Conservation (phyloP, 2,329 filamentous ascomycete genomes). For the Phialophora chinensis region DNA sequence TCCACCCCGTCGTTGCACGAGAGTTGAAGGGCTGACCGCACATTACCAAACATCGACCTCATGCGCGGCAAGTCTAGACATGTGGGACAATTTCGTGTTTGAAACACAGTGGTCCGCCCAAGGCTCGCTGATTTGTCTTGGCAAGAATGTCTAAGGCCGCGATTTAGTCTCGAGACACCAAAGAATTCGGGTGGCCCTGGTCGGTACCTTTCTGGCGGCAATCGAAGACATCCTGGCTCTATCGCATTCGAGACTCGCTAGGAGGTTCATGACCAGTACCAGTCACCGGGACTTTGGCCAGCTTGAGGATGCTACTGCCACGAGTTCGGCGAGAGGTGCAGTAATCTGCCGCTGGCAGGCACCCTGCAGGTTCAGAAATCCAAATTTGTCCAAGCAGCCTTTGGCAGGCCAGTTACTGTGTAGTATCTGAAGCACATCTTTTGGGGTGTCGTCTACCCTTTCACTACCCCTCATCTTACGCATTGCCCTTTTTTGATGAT, state of each 20-base stretch:
- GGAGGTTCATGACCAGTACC: background rate
- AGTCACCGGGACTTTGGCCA: background rate
- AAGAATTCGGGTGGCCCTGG: slow-evolving; percentile 2
- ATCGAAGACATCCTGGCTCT: background rate
- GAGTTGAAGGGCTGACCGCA: slow-evolving; percentile 22
- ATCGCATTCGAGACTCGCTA: background rate
- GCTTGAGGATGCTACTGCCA: background rate
- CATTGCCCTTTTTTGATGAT: background rate
- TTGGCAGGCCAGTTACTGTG: background rate
- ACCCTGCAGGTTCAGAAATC: background rate
- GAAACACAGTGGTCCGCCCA: slow-evolving; percentile 9
- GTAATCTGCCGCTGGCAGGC: background rate
- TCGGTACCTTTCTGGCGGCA: slow-evolving; percentile 11
- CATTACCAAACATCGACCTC: slow-evolving; percentile 31
- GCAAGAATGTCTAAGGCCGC: background rate
- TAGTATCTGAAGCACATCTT: background rate
- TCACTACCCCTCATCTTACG: background rate
- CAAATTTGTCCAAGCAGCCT: background rate
- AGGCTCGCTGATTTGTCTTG: slow-evolving; percentile 4
- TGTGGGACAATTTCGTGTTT: slow-evolving; percentile 29
- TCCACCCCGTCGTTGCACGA: slow-evolving; percentile 21
- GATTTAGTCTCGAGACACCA: background rate
- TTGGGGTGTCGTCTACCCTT: background rate
- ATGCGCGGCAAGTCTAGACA: slow-evolving; percentile 13
- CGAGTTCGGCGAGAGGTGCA: background rate